phyloP scores from a whole-genome alignment of 495 filamentous ascomycete genomes.

The Bombardia bombarda region DNA sequence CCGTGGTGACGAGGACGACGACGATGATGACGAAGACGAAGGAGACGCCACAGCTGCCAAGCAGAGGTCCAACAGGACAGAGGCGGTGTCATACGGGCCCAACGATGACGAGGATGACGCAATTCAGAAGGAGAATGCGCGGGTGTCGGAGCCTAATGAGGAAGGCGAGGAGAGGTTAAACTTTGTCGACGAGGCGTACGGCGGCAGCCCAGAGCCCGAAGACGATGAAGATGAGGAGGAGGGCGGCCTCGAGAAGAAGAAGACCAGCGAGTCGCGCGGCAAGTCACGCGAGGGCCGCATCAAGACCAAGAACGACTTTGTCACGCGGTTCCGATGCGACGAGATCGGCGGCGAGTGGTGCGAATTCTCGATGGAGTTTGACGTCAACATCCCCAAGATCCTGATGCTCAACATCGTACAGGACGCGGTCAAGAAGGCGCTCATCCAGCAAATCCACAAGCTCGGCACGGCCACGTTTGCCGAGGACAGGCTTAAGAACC shows the following conservation, averaged over 20 bases:
- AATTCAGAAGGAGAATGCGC: constrained; percentile 50
- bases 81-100: constrained; percentile 81
- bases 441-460: constrained; percentile 79
- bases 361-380: constrained; percentile 77
- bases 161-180: constrained; percentile 37
- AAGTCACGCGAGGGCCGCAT: constrained; percentile 57
- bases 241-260: constrained; percentile 39
- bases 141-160: constrained; percentile 45
- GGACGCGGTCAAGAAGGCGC: constrained; percentile 59
- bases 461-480: constrained; percentile 63
- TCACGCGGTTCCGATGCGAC: constrained; percentile 75
- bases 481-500: constrained; percentile 50
- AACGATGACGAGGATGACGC: constrained; percentile 86
- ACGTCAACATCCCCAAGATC: constrained; percentile 73
- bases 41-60: constrained; percentile 81
- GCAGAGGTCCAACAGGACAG: constrained; percentile 60
- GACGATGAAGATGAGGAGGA: too few relatives aligned
- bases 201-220: constrained; percentile 40
- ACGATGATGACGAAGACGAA: constrained; percentile 69
- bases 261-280: constrained; percentile 28
- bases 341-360: constrained; percentile 63
- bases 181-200: constrained; percentile 50
- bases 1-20: constrained; percentile 53
- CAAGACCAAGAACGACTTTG: constrained; percentile 53
- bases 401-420: constrained; percentile 88